phyloP scores from a whole-genome alignment of 129 eudicot species.

The Pseudognaphalium luteoalbum region DNA sequence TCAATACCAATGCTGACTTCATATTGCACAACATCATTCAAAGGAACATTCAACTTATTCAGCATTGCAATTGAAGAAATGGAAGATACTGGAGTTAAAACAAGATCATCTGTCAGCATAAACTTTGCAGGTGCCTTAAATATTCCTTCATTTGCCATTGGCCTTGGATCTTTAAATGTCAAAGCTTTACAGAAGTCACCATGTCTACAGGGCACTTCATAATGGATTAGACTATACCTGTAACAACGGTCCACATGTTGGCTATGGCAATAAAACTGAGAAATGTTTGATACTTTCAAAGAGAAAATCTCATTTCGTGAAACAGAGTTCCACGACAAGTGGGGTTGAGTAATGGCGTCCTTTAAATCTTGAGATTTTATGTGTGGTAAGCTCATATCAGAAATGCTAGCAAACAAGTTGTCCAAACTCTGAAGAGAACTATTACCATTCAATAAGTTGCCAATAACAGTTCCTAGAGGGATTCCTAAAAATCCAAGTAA shows the following conservation, averaged over 20 bases:
- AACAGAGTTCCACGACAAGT: neutral
- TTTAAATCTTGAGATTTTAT: neutral
- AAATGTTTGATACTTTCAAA: neutral
- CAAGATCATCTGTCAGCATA: conserved; percentile 31
- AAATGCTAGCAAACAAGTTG: neutral
- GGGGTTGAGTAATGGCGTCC: neutral
- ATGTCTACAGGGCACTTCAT: no score
- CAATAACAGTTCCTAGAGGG: no score
- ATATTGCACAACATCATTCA: conserved; percentile 5
- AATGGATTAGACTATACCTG: no score
- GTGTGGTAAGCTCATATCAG: neutral
- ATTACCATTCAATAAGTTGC: no score
- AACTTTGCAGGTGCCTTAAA: conserved; percentile 14
- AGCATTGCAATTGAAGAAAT: neutral
- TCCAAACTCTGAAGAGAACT: neutral
- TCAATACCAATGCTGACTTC: neutral
- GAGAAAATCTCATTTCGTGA: conserved; percentile 15
- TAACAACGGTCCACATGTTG: no score
- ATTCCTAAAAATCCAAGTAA: no score
- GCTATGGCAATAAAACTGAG: neutral
- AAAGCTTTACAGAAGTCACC: neutral
- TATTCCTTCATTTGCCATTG: neutral
- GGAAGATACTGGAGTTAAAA: neutral
- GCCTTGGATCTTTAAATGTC: neutral
- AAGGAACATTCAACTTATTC: neutral